Base-by-base conservation (phyloP, 192 early-diverging fungal species). In the Backusella sp. region DNA sequence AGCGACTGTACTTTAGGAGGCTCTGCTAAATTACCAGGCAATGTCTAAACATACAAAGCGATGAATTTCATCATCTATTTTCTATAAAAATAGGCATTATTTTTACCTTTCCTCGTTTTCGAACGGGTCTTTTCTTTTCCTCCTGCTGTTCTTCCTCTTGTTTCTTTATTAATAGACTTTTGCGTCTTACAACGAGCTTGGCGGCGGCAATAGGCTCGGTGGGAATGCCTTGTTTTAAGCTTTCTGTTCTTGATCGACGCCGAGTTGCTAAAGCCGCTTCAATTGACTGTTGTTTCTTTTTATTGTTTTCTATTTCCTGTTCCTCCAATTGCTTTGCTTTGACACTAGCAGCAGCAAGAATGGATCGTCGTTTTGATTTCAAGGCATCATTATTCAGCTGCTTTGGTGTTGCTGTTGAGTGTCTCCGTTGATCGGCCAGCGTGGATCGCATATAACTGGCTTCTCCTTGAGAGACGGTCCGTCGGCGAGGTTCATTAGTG, bases 41-140 rank as follows among this genome's bases (percentile, higher is more conserved):
- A 32, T 30, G 79, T 80, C 79, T 78, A 26, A 37, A 26, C 28
- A 30, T 67, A 9, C 28, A 30, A 32, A 69, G 49, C 42, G 11
- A 79, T 19, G 23, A 41, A 4, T 66, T 7, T 21, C 19, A 19
- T 41, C 1, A 15, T 41, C 39, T 53, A 0, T 3, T 32, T 32
- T 32, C 3, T 32, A 28, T 32, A 32, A 32, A 32, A 32, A 32
- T 32, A 32, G 32, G 2, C 32, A 32, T 3, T 3, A 32, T 32
- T 32, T 32, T 32, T 32, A 79, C 78, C 78, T 70, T 79, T 34
- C 78, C 78, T 53, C 78, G 73, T 39, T 79, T 79, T 34, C 78
- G 67, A 41, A 39, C 67, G 1, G 26, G 23, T 14, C 56, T 62
- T 8, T 28, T 62, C 56, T 62, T 28, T 62, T 62, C 23, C 28